Base-by-base conservation (phyloP, 2,329 filamentous ascomycete species). In the Exophiala lecanii-corni region DNA sequence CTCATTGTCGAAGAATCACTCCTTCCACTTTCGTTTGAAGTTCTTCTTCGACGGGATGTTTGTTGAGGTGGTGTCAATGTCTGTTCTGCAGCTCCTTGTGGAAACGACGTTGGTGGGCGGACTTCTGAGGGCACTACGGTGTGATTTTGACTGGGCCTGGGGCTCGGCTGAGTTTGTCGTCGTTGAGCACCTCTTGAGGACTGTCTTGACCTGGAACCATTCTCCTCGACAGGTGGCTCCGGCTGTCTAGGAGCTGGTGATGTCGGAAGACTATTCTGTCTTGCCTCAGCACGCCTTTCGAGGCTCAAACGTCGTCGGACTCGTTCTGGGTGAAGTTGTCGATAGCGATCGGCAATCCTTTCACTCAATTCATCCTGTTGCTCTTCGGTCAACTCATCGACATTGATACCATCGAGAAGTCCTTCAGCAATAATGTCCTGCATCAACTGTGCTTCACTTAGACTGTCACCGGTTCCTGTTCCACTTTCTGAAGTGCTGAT, bases 291-390 rank as follows among this genome's bases (percentile, higher is more conserved):
- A n/a, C 41, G 31, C 20, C 21, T 32, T 12, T 45, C 36, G 30
- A 38, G 46, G 64, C 61, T 15, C 67, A 57, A 56, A 76, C 71
- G 61, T 46, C 78, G 69, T 49, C 82, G 79, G 39, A 31, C 32
- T 74, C 76, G 59, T 33, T 60, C 56, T 47, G 60, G 60, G 58
- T 94, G 87, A 20, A 87, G 75, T 49, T 86, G 76, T 45, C 86
- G 74, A 59, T 94, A 95, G 2, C 88, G 88, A 57, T 94, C 86
- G 2, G 89, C 89, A 55, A 97, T 95, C 46, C 85, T 81, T 58
- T 91, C 85, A 52, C 86, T 94, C 12, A 97, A 79, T 58, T 94
- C 87, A 57, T 96, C 89, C 59, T 96, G 88, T 57, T 89, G 86
- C 36, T 72, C 79, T 12, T 88, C 74, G 50, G 91, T 89, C 41